Evolutionary conservation across 352 stramenopile species (phyloP).

Genomic region (Phytophthora kernoviae): DNA sequence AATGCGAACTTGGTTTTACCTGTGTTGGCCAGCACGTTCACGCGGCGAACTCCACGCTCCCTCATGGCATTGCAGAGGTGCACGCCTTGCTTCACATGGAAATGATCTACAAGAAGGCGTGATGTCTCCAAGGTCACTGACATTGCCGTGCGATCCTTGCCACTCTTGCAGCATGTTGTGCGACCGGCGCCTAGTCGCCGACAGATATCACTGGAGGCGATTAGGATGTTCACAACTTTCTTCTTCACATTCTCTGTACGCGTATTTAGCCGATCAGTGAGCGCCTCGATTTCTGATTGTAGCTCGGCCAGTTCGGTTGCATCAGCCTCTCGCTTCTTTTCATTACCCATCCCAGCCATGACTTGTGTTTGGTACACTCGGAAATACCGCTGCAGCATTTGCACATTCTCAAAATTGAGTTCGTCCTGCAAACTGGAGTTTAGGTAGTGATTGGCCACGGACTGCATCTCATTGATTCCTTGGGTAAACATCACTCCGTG

Average conservation of each 20-base stretch:
- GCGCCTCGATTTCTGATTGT: conserved; percentile 57
- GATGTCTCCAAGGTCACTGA: conserved; percentile 96
- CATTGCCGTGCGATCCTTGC: conserved; percentile 98
- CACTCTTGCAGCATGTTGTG: conserved; percentile 97
- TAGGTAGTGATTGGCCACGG: conserved; percentile 86
- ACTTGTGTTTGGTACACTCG: conserved; percentile 76
- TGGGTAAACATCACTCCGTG: conserved; percentile 88
- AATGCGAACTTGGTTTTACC: conserved; percentile 96
- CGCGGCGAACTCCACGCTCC: conserved; percentile 78
- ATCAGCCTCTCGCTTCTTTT: conserved; percentile 33
- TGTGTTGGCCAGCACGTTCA: conserved; percentile 88
- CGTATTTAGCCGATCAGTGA: conserved; percentile 63
- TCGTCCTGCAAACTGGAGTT: conserved; percentile 87
- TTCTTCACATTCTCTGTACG: conserved; percentile 75
- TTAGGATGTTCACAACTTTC: conserved; percentile 89
- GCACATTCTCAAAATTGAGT: conserved; percentile 80
- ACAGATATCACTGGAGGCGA: conserved; percentile 88
- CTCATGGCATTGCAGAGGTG: conserved; percentile 88
- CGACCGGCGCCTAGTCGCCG: conserved; percentile 91
- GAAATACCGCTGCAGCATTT: conserved; percentile 77
- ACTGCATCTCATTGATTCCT: conserved; percentile 95
- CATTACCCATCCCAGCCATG: conserved; percentile 26
- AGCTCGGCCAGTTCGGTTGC: conserved; percentile 50
- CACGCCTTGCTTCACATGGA: conserved; percentile 86
- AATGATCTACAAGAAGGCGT: conserved; percentile 89